A percentile compares a stretch with the other conserved stretches of the same genome.
Evolutionary conservation across 345 rosid genomes (phyloP).

Genomic region (Moricandia moricandioides): DNA sequence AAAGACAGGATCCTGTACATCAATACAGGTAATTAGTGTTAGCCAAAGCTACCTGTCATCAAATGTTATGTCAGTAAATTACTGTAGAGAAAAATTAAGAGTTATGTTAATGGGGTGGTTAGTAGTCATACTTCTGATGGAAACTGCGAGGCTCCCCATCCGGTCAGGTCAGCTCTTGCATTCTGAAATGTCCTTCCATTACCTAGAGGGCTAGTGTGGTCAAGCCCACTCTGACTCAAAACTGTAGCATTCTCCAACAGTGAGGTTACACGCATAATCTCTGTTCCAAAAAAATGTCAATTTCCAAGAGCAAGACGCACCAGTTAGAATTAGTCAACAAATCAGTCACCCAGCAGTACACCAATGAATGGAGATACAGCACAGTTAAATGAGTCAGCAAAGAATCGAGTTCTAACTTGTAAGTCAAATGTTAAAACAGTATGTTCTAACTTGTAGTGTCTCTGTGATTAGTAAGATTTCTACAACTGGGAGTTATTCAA

Average conservation of each 20-base stretch:
- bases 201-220: conserved; percentile 87
- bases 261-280: conserved; percentile 96
- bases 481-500: not conserved
- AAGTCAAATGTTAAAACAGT: not conserved
- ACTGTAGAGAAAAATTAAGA: conserved; percentile 62
- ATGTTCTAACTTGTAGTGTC: not conserved
- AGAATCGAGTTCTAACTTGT: not conserved
- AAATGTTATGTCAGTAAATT: conserved; percentile 50
- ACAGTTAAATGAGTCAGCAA: conserved; percentile 58
- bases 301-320: conserved; percentile 93
- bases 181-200: conserved; percentile 90
- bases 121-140: conserved; percentile 99
- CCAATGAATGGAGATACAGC: conserved; percentile 52
- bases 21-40: conserved; percentile 27
- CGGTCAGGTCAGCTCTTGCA: conserved; percentile 85
- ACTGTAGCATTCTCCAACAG: conserved; percentile 99
- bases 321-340: conserved; percentile 79
- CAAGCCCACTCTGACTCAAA: conserved; percentile 97
- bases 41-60: conserved; percentile 45
- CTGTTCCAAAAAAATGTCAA: conserved; percentile 90
- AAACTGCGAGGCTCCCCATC: conserved; percentile 82
- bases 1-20: not conserved
- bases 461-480: conserved; percentile 1
- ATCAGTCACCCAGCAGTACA: conserved; percentile 54
- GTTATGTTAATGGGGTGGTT: conserved; percentile 86